phyloP scores from a whole-genome alignment of 768 basidiomycete genomes.

The Boletus subcaerulescens region DNA sequence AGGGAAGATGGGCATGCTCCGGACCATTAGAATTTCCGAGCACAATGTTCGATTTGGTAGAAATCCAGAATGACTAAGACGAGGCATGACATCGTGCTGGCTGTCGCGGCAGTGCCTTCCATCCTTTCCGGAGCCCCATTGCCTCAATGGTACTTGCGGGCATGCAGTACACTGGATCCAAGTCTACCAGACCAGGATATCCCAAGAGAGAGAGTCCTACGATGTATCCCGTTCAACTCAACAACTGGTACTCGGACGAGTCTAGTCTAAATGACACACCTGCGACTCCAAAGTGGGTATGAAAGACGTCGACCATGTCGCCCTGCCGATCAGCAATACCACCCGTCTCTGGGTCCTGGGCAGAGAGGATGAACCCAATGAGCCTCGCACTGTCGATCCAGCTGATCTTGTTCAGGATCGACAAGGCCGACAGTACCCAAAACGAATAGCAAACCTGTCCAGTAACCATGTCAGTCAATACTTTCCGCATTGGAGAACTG shows the following conservation, averaged over 20 bases:
- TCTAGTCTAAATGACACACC: slow-evolving; percentile 40
- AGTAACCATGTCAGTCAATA: not conserved
- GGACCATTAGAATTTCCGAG: not conserved
- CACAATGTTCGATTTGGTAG: slow-evolving; percentile 6
- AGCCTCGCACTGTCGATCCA: slow-evolving; percentile 90
- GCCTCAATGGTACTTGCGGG: slow-evolving; percentile 70
- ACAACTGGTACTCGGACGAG: not conserved
- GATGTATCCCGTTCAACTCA: slow-evolving; percentile 4
- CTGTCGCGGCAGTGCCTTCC: slow-evolving; percentile 31
- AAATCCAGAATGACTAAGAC: slow-evolving; percentile 1
- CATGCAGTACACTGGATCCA: slow-evolving; percentile 98
- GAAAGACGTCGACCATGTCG: slow-evolving; percentile 96
- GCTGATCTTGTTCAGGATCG: slow-evolving; percentile 74
- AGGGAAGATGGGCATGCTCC: not conserved
- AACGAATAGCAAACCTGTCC: slow-evolving; percentile 87
- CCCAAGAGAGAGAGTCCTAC: slow-evolving; percentile 81
- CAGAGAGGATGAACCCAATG: slow-evolving; percentile 77
- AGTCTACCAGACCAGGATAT: slow-evolving; percentile 76
- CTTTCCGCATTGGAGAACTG: not conserved
- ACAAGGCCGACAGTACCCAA: slow-evolving; percentile 89
- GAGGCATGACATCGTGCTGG: slow-evolving; percentile 11
- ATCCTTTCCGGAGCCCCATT: slow-evolving; percentile 61
- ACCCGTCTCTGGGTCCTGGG: slow-evolving; percentile 86
- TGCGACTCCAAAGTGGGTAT: slow-evolving; percentile 89
- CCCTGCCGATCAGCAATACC: slow-evolving; percentile 94